Percentiles rank a stretch among this genome's conserved stretches.
Conservation (phyloP, 176 grass and related monocot species). For the Luzula sylvatica region DNA sequence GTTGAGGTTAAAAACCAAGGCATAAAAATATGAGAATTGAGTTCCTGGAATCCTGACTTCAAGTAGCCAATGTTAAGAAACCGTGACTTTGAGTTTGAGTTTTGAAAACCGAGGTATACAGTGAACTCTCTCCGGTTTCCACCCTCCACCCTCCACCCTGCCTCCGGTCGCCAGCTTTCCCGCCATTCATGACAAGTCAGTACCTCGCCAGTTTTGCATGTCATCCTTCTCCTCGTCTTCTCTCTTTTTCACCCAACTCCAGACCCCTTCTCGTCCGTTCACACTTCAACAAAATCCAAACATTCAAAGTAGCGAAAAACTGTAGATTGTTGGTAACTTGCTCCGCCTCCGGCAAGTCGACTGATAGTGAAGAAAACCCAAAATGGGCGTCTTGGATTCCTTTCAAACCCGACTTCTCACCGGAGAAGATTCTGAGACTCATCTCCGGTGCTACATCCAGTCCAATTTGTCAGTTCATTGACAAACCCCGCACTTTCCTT, state of each 20-base stretch:
- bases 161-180: not conserved
- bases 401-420: constrained; percentile 26
- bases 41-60: not conserved
- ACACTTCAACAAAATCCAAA: no score
- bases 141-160: no score
- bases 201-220: constrained; percentile 16
- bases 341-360: constrained; percentile 19
- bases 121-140: not conserved
- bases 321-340: constrained; percentile 23
- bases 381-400: constrained; percentile 66
- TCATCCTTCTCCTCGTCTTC: not conserved
- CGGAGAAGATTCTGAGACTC: constrained; percentile 64
- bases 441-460: constrained; percentile 79
- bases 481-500: constrained; percentile 76
- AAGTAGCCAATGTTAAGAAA: not conserved
- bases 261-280: not conserved
- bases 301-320: not conserved
- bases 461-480: constrained; percentile 84
- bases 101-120: not conserved
- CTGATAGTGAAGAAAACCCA: not conserved
- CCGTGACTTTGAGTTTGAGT: not conserved
- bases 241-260: not conserved
- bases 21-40: no score
- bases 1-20: no score
- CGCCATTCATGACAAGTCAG: constrained; percentile 14